Percentiles rank a stretch among this genome's conserved stretches.
phyloP scores from a whole-genome alignment of 2,329 filamentous ascomycete genomes.

The Pestalotiopsis sp. region DNA sequence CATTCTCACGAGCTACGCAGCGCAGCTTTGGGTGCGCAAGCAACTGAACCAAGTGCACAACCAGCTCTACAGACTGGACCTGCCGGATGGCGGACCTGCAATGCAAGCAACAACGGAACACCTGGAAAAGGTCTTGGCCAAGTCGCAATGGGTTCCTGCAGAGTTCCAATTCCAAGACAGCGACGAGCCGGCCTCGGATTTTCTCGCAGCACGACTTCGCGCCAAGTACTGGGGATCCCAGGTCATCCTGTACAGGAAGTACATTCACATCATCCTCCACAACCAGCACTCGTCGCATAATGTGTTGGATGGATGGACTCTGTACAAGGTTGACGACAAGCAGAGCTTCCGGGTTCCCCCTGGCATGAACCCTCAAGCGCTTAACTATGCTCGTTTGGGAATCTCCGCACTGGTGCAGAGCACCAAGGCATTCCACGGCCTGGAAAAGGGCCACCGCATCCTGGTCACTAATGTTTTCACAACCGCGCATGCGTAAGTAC shows the following conservation, averaged over 20 bases:
- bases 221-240: constrained; percentile 94
- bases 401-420: constrained; percentile 80
- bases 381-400: constrained; percentile 62
- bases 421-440: constrained; percentile 76
- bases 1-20: constrained; percentile 62
- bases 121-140: constrained; percentile 49
- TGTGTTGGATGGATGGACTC: constrained; percentile 21
- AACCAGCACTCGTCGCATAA: constrained; percentile 23
- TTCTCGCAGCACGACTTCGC: constrained; percentile 80
- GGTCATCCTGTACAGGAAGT: constrained; percentile 86
- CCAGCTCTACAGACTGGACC: constrained; percentile 47
- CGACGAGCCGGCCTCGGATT: constrained; percentile 73
- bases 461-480: constrained; percentile 97
- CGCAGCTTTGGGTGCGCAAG: constrained; percentile 66
- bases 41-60: constrained; percentile 66
- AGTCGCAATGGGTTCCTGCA: constrained; percentile 49
- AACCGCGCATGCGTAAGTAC: constrained; percentile 89
- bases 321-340: constrained; percentile 18
- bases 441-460: constrained; percentile 63
- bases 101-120: constrained; percentile 45
- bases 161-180: constrained; percentile 63
- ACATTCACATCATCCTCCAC: constrained; percentile 61
- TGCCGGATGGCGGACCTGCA: constrained; percentile 25
- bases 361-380: constrained; percentile 48
- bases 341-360: constrained; percentile 24